Conservation (phyloP, 2,329 filamentous ascomycete species). For the Colletotrichum euphorbiae region DNA sequence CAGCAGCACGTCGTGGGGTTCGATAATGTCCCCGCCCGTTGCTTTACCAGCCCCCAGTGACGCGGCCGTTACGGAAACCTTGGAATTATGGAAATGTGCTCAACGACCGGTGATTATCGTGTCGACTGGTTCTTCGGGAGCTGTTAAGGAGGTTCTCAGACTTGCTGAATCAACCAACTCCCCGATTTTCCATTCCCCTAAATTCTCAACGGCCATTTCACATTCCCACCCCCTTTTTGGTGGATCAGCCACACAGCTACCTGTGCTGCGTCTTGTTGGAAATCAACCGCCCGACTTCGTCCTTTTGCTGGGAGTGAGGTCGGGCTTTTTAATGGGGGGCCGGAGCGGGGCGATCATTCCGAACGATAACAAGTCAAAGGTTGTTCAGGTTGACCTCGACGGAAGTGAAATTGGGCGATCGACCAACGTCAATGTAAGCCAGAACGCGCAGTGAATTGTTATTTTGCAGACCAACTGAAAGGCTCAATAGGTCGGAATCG, state of each 20-base stretch:
- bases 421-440: slow-evolving; percentile 11
- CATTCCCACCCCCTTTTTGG: slow-evolving; percentile 8
- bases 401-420: slow-evolving; percentile 25
- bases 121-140: slow-evolving; percentile 21
- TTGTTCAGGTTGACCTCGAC: slow-evolving; percentile 22
- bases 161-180: slow-evolving; percentile 17
- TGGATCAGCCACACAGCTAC: slow-evolving; percentile 12
- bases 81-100: background rate
- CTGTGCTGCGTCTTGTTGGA: slow-evolving; percentile 3
- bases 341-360: slow-evolving; percentile 18
- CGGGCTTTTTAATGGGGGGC: slow-evolving; percentile 19
- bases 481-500: slow-evolving; percentile 6
- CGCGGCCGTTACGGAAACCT: background rate
- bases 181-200: slow-evolving; percentile 23
- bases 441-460: background rate
- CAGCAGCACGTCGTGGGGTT: slow-evolving; percentile 10
- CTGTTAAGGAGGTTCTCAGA: background rate
- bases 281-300: slow-evolving; percentile 24
- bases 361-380: slow-evolving; percentile 13
- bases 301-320: slow-evolving; percentile 18
- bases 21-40: slow-evolving; percentile 3
- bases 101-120: slow-evolving; percentile 17
- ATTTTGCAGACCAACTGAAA: background rate
- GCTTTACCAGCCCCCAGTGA: background rate
- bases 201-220: slow-evolving; percentile 15